Evolutionary conservation across 805 yeast species (phyloP).

Genomic region (Candida chilensis): DNA sequence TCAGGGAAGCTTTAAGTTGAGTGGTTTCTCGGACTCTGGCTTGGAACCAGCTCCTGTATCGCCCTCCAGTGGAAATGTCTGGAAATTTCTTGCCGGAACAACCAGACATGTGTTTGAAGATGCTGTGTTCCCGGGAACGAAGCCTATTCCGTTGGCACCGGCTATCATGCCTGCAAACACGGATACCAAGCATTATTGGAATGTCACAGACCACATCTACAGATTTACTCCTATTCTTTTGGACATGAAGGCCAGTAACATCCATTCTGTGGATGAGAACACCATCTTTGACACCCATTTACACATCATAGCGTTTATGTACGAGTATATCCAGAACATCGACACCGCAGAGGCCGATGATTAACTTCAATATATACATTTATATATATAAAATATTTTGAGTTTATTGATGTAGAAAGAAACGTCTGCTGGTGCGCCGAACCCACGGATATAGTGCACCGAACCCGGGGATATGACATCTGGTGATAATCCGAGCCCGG

Average conservation of each 20-base stretch:
- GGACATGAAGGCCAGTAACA: constrained; percentile 11
- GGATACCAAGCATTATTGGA: constrained; percentile 54
- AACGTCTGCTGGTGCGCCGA: too few relatives aligned
- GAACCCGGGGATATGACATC: too few relatives aligned
- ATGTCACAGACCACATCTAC: constrained; percentile 43
- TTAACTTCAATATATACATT: too few relatives aligned
- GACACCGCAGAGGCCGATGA: too few relatives aligned
- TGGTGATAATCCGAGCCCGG: too few relatives aligned
- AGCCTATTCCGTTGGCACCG: constrained; percentile 30
- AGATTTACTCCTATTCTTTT: constrained; percentile 26
- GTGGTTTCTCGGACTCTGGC: too few relatives aligned
- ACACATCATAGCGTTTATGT: not conserved
- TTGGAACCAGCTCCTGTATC: constrained; percentile 31
- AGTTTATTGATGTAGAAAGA: too few relatives aligned
- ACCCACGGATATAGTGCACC: too few relatives aligned
- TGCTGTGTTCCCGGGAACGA: constrained; percentile 23
- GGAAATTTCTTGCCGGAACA: constrained; percentile 49
- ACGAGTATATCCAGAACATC: constrained; percentile 17
- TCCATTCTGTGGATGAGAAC: constrained; percentile 25
- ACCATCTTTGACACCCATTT: not conserved
- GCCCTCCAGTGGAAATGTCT: constrained; percentile 20
- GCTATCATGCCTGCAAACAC: constrained; percentile 50
- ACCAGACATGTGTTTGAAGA: constrained; percentile 57
- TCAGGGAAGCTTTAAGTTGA: too few relatives aligned
- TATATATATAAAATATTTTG: too few relatives aligned